Evolutionary conservation across 768 basidiomycete genomes (phyloP).

Genomic region (Boletales sp.): DNA sequence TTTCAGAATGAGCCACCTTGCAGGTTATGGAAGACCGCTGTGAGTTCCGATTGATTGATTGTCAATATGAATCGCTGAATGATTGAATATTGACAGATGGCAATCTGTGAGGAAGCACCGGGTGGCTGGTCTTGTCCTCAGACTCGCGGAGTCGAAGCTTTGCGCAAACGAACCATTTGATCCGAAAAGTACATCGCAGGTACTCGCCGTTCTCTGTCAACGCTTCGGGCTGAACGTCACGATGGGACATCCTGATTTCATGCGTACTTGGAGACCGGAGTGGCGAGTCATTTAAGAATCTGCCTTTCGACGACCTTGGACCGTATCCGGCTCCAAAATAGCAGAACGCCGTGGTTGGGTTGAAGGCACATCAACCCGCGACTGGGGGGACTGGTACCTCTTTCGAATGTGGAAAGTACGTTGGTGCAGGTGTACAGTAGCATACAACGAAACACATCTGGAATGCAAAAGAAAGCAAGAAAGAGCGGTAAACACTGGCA

Average conservation of each 20-base stretch:
- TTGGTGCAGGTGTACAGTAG: no score
- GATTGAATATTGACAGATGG: no score
- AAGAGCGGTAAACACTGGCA: no score
- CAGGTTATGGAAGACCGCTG: neutral
- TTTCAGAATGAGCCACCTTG: neutral
- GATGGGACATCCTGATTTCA: neutral
- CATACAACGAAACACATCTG: no score
- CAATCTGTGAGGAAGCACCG: no score
- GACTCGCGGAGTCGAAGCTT: no score
- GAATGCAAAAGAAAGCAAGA: no score
- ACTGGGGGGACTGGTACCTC: conserved; percentile 4
- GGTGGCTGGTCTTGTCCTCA: no score
- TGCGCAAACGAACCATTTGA: neutral
- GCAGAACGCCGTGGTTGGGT: no score
- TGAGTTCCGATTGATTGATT: neutral
- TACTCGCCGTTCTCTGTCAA: neutral
- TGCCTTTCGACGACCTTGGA: neutral
- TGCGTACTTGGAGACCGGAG: neutral
- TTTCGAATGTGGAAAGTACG: neutral
- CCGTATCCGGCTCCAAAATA: neutral
- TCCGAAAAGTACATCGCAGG: neutral
- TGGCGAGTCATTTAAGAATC: conserved; percentile 3
- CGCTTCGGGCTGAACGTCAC: neutral
- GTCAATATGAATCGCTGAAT: no score
- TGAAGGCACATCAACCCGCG: no score